Percentiles rank a stretch among this genome's conserved stretches.
Conservation (phyloP, 2,329 filamentous ascomycete species). For the Clonostachys rosea region DNA sequence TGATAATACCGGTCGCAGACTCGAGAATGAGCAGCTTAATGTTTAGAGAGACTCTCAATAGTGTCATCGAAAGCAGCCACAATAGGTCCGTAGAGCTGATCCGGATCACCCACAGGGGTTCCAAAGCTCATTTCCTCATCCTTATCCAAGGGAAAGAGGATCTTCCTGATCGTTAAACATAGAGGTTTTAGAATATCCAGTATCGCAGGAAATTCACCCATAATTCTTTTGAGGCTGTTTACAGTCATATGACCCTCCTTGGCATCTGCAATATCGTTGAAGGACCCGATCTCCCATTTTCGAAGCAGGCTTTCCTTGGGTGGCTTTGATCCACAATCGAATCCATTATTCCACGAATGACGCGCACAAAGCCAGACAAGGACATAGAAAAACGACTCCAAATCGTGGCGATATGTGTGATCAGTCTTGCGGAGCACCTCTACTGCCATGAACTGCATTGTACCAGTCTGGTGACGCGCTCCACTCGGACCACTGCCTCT, state of each 20-base stretch:
- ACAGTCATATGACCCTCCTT: constrained; percentile 1
- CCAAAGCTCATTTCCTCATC: no score
- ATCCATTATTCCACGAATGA: constrained; percentile 3
- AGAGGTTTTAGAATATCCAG: no score
- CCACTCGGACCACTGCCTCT: constrained; percentile 12
- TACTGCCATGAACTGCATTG: constrained; percentile 24
- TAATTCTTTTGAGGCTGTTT: no score
- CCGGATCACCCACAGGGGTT: no score
- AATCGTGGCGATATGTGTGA: constrained; percentile 5
- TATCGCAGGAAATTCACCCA: not conserved
- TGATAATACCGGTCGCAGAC: no score
- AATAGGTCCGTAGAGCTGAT: no score
- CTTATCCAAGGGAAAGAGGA: no score
- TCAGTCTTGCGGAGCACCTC: constrained; percentile 18
- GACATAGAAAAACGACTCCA: constrained; percentile 7
- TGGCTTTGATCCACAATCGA: not conserved
- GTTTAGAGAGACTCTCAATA: no score
- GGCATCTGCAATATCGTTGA: constrained; percentile 1
- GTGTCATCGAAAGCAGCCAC: no score
- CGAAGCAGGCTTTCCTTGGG: not conserved
- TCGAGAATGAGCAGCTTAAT: no score
- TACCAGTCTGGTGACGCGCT: constrained; percentile 16
- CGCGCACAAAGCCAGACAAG: constrained; percentile 6
- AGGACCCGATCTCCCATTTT: constrained; percentile 6
- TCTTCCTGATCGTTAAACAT: no score